Evolutionary conservation across 208 protist genomes (phyloP), one percentile per base, ranked within the genome.

Genomic region (Tritrichomonas musculus): DNA sequence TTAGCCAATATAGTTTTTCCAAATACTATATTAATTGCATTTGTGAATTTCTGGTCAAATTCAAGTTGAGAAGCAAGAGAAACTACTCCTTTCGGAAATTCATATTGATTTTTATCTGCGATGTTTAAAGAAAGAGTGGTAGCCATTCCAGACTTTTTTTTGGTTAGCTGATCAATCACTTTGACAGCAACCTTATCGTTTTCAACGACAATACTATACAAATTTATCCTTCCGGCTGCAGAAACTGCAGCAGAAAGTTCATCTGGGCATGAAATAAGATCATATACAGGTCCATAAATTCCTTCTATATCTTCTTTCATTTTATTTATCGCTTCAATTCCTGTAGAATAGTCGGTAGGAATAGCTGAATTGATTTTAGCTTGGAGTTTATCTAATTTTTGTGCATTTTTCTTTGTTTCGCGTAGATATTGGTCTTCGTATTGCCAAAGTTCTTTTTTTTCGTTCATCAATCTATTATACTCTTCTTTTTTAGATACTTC

Each of bases 171-270:
- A 27, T 57, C 30, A 1, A 49, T 57, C 5, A 88, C 5, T 36
- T 27, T n/a, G 8, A 57, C 47, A 33, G 77, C 41, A 36, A 53
- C 41, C 5, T 88, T 33, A 36, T 53, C 77, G 5, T 44, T 88
- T n/a, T 88, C 77, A 57, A 88, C 77, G 57, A 88, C 47, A 30
- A 88, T 39, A 57, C 57, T 53, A 39, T 57, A 88, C 4, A 88
- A 27, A 39, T 33, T 88, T 57, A 17, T 8, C 13, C n/a, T 47
- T 39, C 47, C 77, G 8, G 57, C 47, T 27, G 57, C 77, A 20
- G 17, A 44, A 53, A 49, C 47, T 27, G 77, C 77, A 20, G 25
- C 20, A 20, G 47, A 53, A 44, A 49, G 17, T 39, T 88, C 77
- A 44, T 88, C 41, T 0, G 33, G n/a, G 17, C 44, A 44, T 17